phyloP scores from a whole-genome alignment of 257 asterid genomes.

The Solanum boliviense region DNA sequence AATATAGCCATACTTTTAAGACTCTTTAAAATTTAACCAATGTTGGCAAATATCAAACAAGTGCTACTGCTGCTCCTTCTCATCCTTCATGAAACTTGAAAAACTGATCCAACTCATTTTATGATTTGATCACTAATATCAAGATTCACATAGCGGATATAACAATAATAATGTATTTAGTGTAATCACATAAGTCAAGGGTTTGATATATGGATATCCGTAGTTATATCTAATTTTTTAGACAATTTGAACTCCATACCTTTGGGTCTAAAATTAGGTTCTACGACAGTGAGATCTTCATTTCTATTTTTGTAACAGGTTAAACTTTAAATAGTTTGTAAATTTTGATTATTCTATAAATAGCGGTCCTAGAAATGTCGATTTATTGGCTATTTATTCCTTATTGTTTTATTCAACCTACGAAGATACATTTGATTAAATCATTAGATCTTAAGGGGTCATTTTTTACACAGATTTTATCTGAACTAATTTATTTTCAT shows the following conservation, averaged over 20 bases:
- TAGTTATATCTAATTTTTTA: neutral
- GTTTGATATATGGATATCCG: neutral
- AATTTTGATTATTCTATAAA: neutral
- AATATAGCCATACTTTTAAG: neutral
- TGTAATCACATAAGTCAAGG: neutral
- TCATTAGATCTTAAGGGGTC: neutral
- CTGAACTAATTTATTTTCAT: too few species aligned
- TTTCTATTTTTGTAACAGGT: too few species aligned
- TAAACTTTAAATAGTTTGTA: neutral
- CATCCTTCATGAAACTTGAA: neutral
- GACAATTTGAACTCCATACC: neutral
- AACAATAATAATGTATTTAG: too few species aligned
- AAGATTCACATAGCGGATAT: too few species aligned
- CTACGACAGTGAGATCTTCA: neutral
- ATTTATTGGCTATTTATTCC: neutral
- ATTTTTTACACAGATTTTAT: too few species aligned
- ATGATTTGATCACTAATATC: neutral
- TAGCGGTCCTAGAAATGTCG: neutral
- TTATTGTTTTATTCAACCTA: neutral
- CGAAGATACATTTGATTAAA: neutral
- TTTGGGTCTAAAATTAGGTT: neutral
- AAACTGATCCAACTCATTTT: neutral
- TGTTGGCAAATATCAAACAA: neutral
- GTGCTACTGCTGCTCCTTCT: neutral
- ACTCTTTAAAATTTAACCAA: neutral